Percentiles rank a stretch among this genome's conserved stretches.
phyloP scores from a whole-genome alignment of 495 filamentous ascomycete genomes.

The Daldinia loculata region DNA sequence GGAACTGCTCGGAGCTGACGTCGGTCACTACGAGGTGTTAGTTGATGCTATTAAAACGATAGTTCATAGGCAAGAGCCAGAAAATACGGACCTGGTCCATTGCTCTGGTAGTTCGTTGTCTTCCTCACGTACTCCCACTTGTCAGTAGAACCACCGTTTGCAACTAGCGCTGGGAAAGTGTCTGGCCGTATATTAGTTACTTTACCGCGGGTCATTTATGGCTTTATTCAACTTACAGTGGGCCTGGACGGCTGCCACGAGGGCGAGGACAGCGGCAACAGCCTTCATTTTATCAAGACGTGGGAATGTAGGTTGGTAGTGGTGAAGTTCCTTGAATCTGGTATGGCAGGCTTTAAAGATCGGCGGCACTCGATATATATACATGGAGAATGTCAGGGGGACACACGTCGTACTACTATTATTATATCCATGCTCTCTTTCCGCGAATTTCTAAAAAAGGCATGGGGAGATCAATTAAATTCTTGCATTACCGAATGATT shows the following conservation, averaged over 20 bases:
- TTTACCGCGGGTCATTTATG: too few relatives aligned
- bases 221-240: conserved; percentile 35
- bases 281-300: conserved; percentile 39
- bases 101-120: conserved; percentile 52
- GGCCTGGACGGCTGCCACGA: conserved; percentile 40
- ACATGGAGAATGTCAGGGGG: neutral
- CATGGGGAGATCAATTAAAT: conserved; percentile 12
- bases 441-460: conserved; percentile 15
- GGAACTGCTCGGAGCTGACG: conserved; percentile 54
- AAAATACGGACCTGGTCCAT: conserved; percentile 45
- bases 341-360: neutral
- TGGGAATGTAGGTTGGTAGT: neutral
- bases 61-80: neutral
- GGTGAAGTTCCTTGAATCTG: neutral
- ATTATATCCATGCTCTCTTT: conserved; percentile 12
- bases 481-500: conserved; percentile 9
- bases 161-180: conserved; percentile 45
- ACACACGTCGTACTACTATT: neutral
- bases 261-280: conserved; percentile 31
- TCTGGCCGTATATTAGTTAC: conserved; percentile 34
- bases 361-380: conserved; percentile 3
- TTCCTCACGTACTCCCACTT: conserved; percentile 52
- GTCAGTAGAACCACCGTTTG: conserved; percentile 33
- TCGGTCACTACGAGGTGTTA: conserved; percentile 46
- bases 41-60: neutral